Evolutionary conservation across 2,329 filamentous ascomycete species (phyloP).

Genomic region (Exophiala sp.): DNA sequence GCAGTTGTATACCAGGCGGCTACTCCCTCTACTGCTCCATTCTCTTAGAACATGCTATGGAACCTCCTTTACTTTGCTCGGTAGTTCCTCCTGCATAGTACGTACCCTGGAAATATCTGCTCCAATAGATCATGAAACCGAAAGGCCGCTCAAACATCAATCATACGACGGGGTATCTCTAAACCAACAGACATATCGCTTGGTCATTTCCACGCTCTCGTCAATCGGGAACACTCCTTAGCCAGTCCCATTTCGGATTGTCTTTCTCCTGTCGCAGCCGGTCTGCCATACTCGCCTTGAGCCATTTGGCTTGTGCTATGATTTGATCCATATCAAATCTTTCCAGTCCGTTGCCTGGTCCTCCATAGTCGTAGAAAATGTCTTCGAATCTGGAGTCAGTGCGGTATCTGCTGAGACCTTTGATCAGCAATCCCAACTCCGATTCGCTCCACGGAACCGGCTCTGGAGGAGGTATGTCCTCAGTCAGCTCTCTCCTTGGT

Average conservation of each 20-base stretch:
- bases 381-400: constrained; percentile 29
- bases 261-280: neutral
- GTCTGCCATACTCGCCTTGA: constrained; percentile 22
- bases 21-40: too few species aligned
- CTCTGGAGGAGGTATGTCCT: constrained; percentile 21
- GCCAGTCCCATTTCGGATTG: constrained; percentile 14
- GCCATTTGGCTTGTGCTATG: constrained; percentile 21
- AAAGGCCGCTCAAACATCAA: too few species aligned
- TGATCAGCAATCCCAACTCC: constrained; percentile 28
- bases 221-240: constrained; percentile 16
- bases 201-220: neutral
- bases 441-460: constrained; percentile 27
- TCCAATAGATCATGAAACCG: too few species aligned
- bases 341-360: constrained; percentile 3
- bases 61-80: too few species aligned
- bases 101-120: too few species aligned
- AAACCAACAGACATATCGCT: neutral
- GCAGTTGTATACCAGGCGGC: too few species aligned
- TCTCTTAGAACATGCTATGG: too few species aligned
- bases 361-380: constrained; percentile 25
- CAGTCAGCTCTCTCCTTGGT: constrained; percentile 9
- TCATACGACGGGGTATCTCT: constrained; percentile 15
- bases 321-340: constrained; percentile 21
- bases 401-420: constrained; percentile 29
- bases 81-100: too few species aligned